Percentiles rank a stretch among this genome's conserved stretches.
Evolutionary conservation across 2,329 filamentous ascomycete species (phyloP).

Genomic region (Ascochyta lentis): DNA sequence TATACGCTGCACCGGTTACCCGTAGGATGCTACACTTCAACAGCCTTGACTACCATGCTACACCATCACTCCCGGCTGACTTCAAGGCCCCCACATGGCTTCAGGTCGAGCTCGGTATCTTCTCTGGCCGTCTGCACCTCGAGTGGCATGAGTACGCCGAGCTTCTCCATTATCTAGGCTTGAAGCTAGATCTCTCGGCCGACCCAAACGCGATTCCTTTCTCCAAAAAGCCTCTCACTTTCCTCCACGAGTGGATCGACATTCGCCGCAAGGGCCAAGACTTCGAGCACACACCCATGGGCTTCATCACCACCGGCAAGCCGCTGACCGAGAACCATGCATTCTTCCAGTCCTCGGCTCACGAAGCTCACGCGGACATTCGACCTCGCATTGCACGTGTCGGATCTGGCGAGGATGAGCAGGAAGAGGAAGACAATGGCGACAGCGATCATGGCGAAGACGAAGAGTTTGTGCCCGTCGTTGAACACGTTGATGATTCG

Average conservation of each 20-base stretch:
- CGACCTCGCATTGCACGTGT: constrained; percentile 20
- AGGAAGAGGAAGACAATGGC: constrained; percentile 10
- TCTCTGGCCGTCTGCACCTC: constrained; percentile 68
- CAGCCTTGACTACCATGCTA: constrained; percentile 58
- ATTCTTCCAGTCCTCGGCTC: constrained; percentile 54
- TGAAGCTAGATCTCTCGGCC: background rate
- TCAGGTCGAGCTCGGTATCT: constrained; percentile 64
- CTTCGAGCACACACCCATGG: constrained; percentile 66
- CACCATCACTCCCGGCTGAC: constrained; percentile 55
- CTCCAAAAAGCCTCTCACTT: constrained; percentile 36
- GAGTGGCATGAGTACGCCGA: constrained; percentile 54
- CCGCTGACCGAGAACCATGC: constrained; percentile 56
- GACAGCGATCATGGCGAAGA: constrained; percentile 24
- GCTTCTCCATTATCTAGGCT: constrained; percentile 30
- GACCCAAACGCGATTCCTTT: constrained; percentile 22
- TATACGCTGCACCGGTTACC: constrained; percentile 67
- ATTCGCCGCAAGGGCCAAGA: constrained; percentile 63
- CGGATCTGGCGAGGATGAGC: constrained; percentile 9
- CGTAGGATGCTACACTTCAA: constrained; percentile 67
- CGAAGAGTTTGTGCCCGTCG: constrained; percentile 20
- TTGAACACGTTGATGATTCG: constrained; percentile 24
- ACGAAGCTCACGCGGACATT: constrained; percentile 14
- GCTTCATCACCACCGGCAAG: constrained; percentile 62
- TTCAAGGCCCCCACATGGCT: constrained; percentile 61
- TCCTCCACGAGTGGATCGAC: constrained; percentile 64